Percentiles rank a stretch among this genome's conserved stretches.
phyloP scores from a whole-genome alignment of 305 asterid genomes.

The Nicotiana rustica region DNA sequence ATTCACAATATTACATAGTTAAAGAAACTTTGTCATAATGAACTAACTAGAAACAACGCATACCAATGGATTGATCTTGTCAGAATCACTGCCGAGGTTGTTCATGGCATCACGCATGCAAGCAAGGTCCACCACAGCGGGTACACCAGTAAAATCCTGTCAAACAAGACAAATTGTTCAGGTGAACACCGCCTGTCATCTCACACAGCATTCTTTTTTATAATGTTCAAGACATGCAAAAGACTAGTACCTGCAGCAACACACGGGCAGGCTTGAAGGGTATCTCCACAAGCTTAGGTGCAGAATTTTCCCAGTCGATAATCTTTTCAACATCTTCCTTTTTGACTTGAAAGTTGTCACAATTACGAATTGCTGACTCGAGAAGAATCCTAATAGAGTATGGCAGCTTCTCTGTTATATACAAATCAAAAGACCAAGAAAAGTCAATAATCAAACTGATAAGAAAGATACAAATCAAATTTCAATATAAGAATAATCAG shows the following conservation, averaged over 20 bases:
- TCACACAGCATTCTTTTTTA: slow-evolving; percentile 3
- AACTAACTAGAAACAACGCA: slow-evolving; percentile 33
- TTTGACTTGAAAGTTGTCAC: slow-evolving; percentile 91
- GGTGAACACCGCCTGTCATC: slow-evolving; percentile 20
- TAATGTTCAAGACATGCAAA: slow-evolving; percentile 30
- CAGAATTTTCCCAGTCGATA: slow-evolving; percentile 83
- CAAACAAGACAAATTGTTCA: slow-evolving; percentile 39
- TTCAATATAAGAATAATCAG: background rate
- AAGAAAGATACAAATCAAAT: slow-evolving; percentile 18
- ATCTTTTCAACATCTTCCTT: slow-evolving; percentile 92
- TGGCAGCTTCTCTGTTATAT: slow-evolving; percentile 78
- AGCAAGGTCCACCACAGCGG: slow-evolving; percentile 93
- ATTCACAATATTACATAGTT: background rate
- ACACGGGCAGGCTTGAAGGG: slow-evolving; percentile 98
- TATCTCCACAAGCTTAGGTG: slow-evolving; percentile 87
- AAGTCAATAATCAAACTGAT: background rate
- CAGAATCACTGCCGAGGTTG: slow-evolving; percentile 85
- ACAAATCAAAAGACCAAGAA: slow-evolving; percentile 31
- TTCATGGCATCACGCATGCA: slow-evolving; percentile 99
- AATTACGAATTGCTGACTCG: slow-evolving; percentile 92
- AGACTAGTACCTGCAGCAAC: slow-evolving; percentile 71
- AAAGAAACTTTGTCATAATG: slow-evolving; percentile 28
- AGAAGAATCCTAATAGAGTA: slow-evolving; percentile 89
- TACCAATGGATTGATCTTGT: slow-evolving; percentile 97
- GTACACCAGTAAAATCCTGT: slow-evolving; percentile 96